phyloP scores from a whole-genome alignment of 2,329 filamentous ascomycete genomes.

The Talaromyces amestolkiae region DNA sequence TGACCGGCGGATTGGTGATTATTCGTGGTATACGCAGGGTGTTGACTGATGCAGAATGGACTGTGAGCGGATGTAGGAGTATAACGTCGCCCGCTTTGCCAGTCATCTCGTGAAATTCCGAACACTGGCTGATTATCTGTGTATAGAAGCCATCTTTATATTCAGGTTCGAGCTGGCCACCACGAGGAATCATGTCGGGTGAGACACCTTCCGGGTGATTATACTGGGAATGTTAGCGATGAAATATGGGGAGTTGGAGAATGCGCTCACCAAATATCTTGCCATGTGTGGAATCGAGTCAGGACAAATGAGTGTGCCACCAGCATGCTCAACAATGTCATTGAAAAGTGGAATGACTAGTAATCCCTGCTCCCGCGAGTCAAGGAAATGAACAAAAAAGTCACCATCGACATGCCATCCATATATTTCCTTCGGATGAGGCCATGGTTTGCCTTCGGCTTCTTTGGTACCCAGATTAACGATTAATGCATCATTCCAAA shows the following conservation, averaged over 20 bases:
- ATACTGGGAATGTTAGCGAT: slow-evolving; percentile 31
- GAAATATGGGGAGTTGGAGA: not conserved
- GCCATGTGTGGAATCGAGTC: slow-evolving; percentile 59
- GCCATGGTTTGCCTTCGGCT: slow-evolving; percentile 47
- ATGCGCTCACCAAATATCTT: slow-evolving; percentile 46
- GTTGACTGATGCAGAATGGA: slow-evolving; percentile 54
- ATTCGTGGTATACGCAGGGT: slow-evolving; percentile 48
- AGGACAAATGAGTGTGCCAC: slow-evolving; percentile 64
- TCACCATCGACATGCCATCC: slow-evolving; percentile 71
- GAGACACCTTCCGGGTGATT: slow-evolving; percentile 64
- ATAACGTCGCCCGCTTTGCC: slow-evolving; percentile 55
- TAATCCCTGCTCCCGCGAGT: slow-evolving; percentile 66
- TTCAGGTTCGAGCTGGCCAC: slow-evolving; percentile 32
- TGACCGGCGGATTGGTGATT: slow-evolving; percentile 57
- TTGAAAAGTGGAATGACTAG: slow-evolving; percentile 67
- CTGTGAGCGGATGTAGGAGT: slow-evolving; percentile 56
- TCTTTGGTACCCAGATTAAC: slow-evolving; percentile 64
- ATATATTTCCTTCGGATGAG: slow-evolving; percentile 53
- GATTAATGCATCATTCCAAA: slow-evolving; percentile 67
- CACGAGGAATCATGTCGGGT: slow-evolving; percentile 62
- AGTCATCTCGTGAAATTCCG: slow-evolving; percentile 52
- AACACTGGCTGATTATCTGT: slow-evolving; percentile 37
- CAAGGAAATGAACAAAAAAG: slow-evolving; percentile 70
- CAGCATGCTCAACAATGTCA: slow-evolving; percentile 59
- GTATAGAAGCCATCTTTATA: slow-evolving; percentile 38